Conservation (phyloP, 345 rosid species). For the Lumnitzera racemosa region DNA sequence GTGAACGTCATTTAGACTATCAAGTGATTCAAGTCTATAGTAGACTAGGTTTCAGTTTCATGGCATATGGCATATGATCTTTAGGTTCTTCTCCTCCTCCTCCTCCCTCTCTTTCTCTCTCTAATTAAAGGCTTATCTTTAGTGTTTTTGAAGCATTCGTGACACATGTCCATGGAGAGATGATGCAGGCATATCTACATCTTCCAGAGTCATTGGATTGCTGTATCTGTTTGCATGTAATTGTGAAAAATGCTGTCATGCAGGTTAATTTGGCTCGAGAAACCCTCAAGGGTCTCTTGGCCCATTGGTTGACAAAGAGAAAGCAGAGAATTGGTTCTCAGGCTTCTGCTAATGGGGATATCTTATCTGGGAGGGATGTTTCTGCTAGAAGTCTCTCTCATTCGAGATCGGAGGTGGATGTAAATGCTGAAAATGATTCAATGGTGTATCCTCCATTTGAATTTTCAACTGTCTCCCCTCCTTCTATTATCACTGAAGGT, state of each 20-base stretch:
- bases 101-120: too few relatives aligned
- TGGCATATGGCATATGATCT: too few relatives aligned
- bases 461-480: slow-evolving; percentile 74
- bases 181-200: neutral
- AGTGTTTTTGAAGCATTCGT: neutral
- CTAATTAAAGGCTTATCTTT: too few relatives aligned
- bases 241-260: neutral
- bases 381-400: slow-evolving; percentile 43
- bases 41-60: too few relatives aligned
- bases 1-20: too few relatives aligned
- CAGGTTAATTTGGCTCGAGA: slow-evolving; percentile 98
- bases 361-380: slow-evolving; percentile 53
- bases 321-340: slow-evolving; percentile 66
- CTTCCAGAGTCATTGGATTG: too few relatives aligned
- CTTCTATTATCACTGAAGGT: slow-evolving; percentile 94
- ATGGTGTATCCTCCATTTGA: slow-evolving; percentile 86
- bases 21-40: too few relatives aligned
- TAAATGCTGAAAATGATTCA: slow-evolving; percentile 63
- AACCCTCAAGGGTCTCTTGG: slow-evolving; percentile 88
- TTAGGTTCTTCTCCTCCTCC: too few relatives aligned
- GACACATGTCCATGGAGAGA: too few relatives aligned
- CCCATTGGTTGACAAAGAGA: slow-evolving; percentile 85
- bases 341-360: slow-evolving; percentile 66
- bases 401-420: slow-evolving; percentile 68
- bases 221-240: too few relatives aligned